A percentile compares a stretch with the other conserved stretches of the same genome.
Evolutionary conservation across 768 basidiomycete species (phyloP).

Genomic region (Lactifluus subvellereus): DNA sequence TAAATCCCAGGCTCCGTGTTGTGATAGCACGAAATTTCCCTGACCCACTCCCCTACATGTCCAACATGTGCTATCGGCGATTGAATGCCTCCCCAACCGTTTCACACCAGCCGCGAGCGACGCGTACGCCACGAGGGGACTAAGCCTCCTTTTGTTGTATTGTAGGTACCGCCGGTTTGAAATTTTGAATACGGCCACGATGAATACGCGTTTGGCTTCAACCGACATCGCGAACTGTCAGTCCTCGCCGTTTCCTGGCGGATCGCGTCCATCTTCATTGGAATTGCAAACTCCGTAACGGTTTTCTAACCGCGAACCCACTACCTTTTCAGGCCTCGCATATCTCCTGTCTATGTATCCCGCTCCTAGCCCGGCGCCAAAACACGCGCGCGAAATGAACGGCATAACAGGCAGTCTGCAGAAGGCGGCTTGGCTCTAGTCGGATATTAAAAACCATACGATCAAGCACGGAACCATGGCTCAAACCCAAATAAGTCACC

Average conservation of each 20-base stretch:
- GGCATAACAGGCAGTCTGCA: constrained; percentile 22
- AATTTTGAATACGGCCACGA: constrained; percentile 17
- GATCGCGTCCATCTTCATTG: constrained; percentile 4
- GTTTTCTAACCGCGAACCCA: constrained; percentile 5
- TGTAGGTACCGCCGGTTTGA: constrained; percentile 18
- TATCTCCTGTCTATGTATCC: constrained; percentile 2
- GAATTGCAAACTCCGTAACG: constrained; percentile 15
- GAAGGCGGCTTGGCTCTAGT: constrained; percentile 23
- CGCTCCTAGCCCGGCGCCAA: constrained; percentile 14
- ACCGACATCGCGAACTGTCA: constrained; percentile 14
- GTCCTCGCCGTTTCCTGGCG: constrained; percentile 21
- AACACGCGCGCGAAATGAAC: constrained; percentile 16
- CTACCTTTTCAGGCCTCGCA: constrained; percentile 1
- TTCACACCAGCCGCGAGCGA: constrained; percentile 19
- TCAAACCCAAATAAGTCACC: constrained; percentile 34
- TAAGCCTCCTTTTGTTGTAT: constrained; percentile 17
- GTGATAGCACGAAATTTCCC: constrained; percentile 12
- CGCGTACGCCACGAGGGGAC: constrained; percentile 19
- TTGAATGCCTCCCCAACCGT: constrained; percentile 15
- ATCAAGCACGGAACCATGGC: constrained; percentile 7
- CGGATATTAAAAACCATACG: constrained; percentile 12
- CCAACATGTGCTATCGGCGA: constrained; percentile 14
- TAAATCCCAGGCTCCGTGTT: neutral
- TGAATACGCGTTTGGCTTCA: constrained; percentile 17
- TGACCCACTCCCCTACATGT: constrained; percentile 11